phyloP scores from a whole-genome alignment of 768 basidiomycete species.

The Auricularia sp. region DNA sequence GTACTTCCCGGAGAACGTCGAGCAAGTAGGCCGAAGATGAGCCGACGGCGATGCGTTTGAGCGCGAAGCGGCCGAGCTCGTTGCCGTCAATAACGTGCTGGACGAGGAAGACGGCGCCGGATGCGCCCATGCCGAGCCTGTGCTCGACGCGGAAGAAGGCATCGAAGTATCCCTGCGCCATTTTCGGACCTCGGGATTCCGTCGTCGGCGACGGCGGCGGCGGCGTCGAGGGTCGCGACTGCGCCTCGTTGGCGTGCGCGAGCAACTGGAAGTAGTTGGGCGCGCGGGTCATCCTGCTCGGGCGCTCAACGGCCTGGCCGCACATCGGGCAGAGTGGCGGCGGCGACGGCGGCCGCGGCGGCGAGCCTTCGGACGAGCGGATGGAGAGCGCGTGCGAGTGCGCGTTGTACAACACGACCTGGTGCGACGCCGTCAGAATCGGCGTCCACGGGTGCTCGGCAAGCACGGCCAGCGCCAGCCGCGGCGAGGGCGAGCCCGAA shows the following conservation, averaged over 20 bases:
- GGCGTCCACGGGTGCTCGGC: constrained; percentile 51
- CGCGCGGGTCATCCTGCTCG: constrained; percentile 30
- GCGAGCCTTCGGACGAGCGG: constrained; percentile 13
- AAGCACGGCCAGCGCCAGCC: constrained; percentile 19
- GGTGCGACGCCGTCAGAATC: constrained; percentile 73
- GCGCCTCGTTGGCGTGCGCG: constrained; percentile 57
- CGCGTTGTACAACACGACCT: constrained; percentile 81
- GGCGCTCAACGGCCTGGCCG: constrained; percentile 45
- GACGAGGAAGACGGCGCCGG: constrained; percentile 82
- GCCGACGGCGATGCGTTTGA: constrained; percentile 94
- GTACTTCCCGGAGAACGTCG: constrained; percentile 66
- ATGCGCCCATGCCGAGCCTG: constrained; percentile 88
- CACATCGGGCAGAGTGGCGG: constrained; percentile 58
- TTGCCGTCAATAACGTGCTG: constrained; percentile 88
- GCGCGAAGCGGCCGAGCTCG: constrained; percentile 78
- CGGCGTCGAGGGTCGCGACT: constrained; percentile 43
- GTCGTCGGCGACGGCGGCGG: constrained; percentile 30
- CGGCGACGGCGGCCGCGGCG: constrained; percentile 11
- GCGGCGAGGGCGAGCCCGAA: constrained; percentile 20
- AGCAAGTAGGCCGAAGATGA: constrained; percentile 79
- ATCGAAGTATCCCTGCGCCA: constrained; percentile 90
- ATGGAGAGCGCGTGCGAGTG: constrained; percentile 75
- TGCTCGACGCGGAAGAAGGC: constrained; percentile 88
- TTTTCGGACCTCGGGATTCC: constrained; percentile 41
- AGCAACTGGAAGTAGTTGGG: constrained; percentile 77